Base-by-base conservation (phyloP, 2,329 filamentous ascomycete species). In the Trichoderma atroviride region DNA sequence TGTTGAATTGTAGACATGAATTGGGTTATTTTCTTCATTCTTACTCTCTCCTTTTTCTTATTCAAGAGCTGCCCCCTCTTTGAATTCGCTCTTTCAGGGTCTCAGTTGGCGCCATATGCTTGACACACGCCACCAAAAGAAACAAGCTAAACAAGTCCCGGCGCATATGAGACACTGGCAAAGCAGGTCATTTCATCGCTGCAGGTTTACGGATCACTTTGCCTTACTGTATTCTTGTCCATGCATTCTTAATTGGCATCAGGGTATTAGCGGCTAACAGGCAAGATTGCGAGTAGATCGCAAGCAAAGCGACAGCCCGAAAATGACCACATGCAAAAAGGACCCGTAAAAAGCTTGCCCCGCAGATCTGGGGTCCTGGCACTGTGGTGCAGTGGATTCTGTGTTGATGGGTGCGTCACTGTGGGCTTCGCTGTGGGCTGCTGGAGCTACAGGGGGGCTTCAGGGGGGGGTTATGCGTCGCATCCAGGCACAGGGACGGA, bases 371-470 rank as follows among this genome's bases (percentile, higher is more conserved):
- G 31, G 55, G 55, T 35, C n/a, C 55, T 37, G 47, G 29, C 27
- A 33, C 60, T 53, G 40, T n/a, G 43, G 40, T n/a, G 43, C 29
- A 43, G 40, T 62, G 43, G n/a, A n/a, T 27, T 53, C n/a, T 19
- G 40, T 43, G 40, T n/a, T 63, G 53, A 47, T 63, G 60, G 47
- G 47, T 53, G 59, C 13, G 59, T 27, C 14, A 29, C 16, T 62
- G 5, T 63, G 43, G 31, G 60, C 22, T 37, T 27, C 16, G 14
- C 19, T 62, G 5, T 63, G 47, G 31, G 60, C 13, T 31, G 7
- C 31, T 53, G 60, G 40, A 61, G 40, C 59, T 37, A 52, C 31
- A 35, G 60, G 60, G 60, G 43, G 14, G n/a, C 50, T 63, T 63
- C 60, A 63, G 60, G 60, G 60, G 60, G 27, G 43, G 60, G 13